These are phyloP conservation scores for Penicillium daleae DNA, from an alignment of 495 filamentous ascomycete species.

Conservation along the genomic window DNA sequence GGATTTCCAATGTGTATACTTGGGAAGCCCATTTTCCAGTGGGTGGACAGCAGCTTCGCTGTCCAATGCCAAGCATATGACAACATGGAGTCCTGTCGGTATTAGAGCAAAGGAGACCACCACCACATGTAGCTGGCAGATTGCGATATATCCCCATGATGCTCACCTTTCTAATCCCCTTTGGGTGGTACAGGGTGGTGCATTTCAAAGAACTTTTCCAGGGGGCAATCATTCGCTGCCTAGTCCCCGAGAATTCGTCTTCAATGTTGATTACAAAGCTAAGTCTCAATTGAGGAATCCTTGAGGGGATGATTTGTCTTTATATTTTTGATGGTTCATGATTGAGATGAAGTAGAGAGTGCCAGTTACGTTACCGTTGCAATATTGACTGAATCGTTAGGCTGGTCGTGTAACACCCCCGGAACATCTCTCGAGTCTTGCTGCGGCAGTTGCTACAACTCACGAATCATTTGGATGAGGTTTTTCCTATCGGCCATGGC, in stretches of 20 bases:
- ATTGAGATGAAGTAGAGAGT: neutral
- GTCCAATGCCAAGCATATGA: conserved; percentile 9
- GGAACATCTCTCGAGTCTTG: conserved; percentile 17
- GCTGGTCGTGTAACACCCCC: conserved; percentile 22
- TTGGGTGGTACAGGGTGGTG: conserved; percentile 6
- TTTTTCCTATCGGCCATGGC: neutral
- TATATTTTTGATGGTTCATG: neutral
- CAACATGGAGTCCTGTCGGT: neutral
- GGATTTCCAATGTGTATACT: too few relatives aligned
- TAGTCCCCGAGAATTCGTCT: neutral
- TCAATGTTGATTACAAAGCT: neutral
- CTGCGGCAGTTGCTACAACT: neutral
- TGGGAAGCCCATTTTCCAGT: too few relatives aligned
- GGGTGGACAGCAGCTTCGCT: neutral
- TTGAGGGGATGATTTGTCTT: neutral
- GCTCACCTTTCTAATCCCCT: neutral
- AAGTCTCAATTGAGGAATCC: neutral
- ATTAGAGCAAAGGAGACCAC: neutral
- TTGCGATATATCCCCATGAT: conserved; percentile 10
- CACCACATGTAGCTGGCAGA: neutral
- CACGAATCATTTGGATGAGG: neutral
- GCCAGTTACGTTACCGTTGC: conserved; percentile 28
- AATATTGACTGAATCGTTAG: conserved; percentile 23
- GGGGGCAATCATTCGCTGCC: neutral
- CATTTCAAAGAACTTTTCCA: neutral